Base-by-base conservation (phyloP, 805 yeast species). In the Lachancea sp. region DNA sequence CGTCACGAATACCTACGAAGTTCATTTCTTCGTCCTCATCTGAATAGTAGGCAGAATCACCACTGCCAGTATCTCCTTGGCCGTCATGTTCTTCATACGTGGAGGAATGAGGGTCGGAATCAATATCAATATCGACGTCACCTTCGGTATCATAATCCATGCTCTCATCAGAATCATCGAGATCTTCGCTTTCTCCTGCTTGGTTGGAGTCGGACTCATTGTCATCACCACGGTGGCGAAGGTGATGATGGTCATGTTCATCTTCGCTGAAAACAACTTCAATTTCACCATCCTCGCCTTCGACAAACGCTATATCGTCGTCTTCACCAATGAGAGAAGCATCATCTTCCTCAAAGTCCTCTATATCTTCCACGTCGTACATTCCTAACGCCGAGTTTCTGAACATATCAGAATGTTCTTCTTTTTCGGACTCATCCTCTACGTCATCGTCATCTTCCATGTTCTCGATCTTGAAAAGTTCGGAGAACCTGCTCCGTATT, bases 331-430 rank as follows among this genome's bases (percentile, higher is more conserved):
- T 63, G 42, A 68, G 69, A 8, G 66, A 68, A 4, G 69, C 78
- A 19, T 70, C 75, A 18, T 68, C 75, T n/a, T 68, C 76, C 7
- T 74, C 80, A 24, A 78, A 83, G 32, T 75, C 75, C 47, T 77
- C 82, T 25, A 75, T 72, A 38, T 81, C 92, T 24, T 73, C 84
- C 29, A 84, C 80, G 51, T 90, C 97, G 57, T 83, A 90, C 94
- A 90, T 89, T 1, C 96, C 97, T 29, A 90, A 68, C 0, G 97
- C 85, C 0, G 97, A 89, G 56, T 92, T 89, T 29, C 82, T 69
- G 61, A 90, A 78, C 54, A 89, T 67, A 57, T 89, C 89, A 0
- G 95, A 88, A 0, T 88, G 76, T 39, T 86, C 90, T 39, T 83
- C 94, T 26, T 74, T 78, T 16, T 67, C 65, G 30, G 67, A 68